Conservation (phyloP, 139 green algal genomes). For the Nannochloris sp. region DNA sequence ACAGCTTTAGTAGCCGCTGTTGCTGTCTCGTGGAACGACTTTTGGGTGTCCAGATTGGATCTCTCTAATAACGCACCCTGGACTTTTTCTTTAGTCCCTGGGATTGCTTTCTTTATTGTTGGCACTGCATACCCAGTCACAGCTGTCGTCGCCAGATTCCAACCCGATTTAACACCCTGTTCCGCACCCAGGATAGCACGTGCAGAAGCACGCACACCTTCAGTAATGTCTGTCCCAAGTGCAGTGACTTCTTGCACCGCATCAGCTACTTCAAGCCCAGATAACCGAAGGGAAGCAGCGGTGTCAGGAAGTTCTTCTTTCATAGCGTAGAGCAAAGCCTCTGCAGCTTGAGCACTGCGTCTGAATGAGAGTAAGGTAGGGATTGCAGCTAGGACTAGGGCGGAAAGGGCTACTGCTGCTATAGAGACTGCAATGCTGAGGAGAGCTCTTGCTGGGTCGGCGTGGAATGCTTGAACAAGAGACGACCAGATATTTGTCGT, state of each 20-base stretch:
- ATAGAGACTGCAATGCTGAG: slow-evolving; percentile 6
- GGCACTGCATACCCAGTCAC: slow-evolving; percentile 9
- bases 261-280: slow-evolving; percentile 39
- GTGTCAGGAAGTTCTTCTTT: slow-evolving; percentile 37
- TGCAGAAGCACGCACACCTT: slow-evolving; percentile 30
- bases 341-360: slow-evolving; percentile 7
- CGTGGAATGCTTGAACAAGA: slow-evolving; percentile 16
- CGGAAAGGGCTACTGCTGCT: slow-evolving; percentile 7
- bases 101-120: not conserved
- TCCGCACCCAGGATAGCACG: slow-evolving; percentile 16
- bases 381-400: slow-evolving; percentile 21
- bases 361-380: slow-evolving; percentile 22
- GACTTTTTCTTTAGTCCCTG: not conserved
- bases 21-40: too few species aligned
- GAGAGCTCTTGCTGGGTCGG: slow-evolving; percentile 12
- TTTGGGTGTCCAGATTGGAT: too few species aligned
- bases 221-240: slow-evolving; percentile 28
- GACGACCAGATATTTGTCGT: not conserved
- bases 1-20: too few species aligned
- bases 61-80: too few species aligned
- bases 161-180: slow-evolving; percentile 5
- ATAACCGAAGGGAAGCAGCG: slow-evolving; percentile 31
- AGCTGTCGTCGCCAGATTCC: not conserved
- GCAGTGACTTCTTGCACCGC: slow-evolving; percentile 30
- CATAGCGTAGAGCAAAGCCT: slow-evolving; percentile 12